Base-by-base conservation (phyloP, 805 yeast species). In the Candida fluviatilis region DNA sequence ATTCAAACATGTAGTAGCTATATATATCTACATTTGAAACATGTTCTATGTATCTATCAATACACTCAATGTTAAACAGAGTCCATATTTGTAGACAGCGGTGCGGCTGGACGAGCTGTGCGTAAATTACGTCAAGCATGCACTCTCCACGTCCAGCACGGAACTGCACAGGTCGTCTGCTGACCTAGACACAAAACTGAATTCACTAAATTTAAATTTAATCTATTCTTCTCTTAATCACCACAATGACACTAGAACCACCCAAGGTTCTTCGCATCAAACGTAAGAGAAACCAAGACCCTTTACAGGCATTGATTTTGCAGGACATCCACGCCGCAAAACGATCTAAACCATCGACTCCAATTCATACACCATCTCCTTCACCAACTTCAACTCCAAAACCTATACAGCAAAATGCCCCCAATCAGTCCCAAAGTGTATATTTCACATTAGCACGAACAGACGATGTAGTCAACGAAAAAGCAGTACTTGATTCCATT, bases 201-300 rank as follows among this genome's bases (percentile, higher is more conserved):
- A n/a, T n/a, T n/a, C n/a, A n/a, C n/a, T n/a, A n/a, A n/a, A n/a
- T n/a, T n/a, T n/a, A n/a, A n/a, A n/a, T n/a, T n/a, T n/a, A n/a
- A n/a, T n/a, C n/a, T n/a, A n/a, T n/a, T n/a, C n/a, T n/a, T n/a
- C n/a, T n/a, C 24, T 21, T 10, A 21, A 21, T 21, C 24, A 6
- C 24, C 24, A 21, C 24, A 10, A 26, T 26, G 18, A 33, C 24
- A 28, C 4, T 33, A 12, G 48, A 41, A 24, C 66, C 66, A 10
- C 95, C 95, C 1, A 75, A 74, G 37, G 69, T 84, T 18, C 80
- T 91, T 31, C 74, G 96, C 42, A 84, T 91, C 55, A 91, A 93
- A 60, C 74, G 98, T 41, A 83, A 84, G 53, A 72, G 96, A 42
- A 81, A 78, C 37, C 93, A 88, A 51, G 96, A 87, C 48, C 95